Evolutionary conservation across 805 yeast species (phyloP).

Genomic region (Priceomyces castillae): DNA sequence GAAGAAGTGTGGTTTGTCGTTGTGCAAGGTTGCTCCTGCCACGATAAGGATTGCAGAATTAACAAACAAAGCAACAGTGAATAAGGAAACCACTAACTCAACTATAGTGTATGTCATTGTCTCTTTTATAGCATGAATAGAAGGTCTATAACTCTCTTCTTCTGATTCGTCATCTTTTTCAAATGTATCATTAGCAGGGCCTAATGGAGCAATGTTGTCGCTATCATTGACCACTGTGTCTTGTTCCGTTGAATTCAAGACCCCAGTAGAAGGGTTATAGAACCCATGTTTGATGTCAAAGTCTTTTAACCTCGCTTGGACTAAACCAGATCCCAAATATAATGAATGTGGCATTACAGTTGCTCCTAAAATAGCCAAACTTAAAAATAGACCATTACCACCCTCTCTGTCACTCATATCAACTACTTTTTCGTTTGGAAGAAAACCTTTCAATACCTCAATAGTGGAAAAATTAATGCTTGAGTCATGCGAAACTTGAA

Average conservation of each 20-base stretch:
- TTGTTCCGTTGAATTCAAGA: slow-evolving; percentile 9
- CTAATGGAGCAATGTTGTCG: slow-evolving; percentile 5
- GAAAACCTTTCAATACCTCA: slow-evolving; percentile 60
- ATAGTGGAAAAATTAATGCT: slow-evolving; percentile 48
- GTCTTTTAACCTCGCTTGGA: slow-evolving; percentile 78
- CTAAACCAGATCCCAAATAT: slow-evolving; percentile 82
- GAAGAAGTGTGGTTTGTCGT: slow-evolving; percentile 17
- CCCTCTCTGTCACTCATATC: slow-evolving; percentile 41
- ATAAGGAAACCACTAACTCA: slow-evolving; percentile 76
- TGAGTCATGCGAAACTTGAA: slow-evolving; percentile 50
- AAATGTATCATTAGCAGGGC: slow-evolving; percentile 1
- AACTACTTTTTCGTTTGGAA: slow-evolving; percentile 53
- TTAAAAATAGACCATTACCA: slow-evolving; percentile 64
- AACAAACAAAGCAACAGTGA: slow-evolving; percentile 89
- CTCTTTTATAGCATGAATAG: slow-evolving; percentile 74
- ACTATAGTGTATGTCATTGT: slow-evolving; percentile 78
- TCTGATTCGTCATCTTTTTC: slow-evolving; percentile 27
- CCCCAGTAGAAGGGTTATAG: slow-evolving; percentile 30
- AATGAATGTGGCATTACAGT: slow-evolving; percentile 94
- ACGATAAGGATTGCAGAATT: slow-evolving; percentile 87
- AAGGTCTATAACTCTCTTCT: slow-evolving; percentile 58
- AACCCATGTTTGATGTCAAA: slow-evolving; percentile 66
- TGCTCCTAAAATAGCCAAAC: slow-evolving; percentile 87
- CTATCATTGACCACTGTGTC: slow-evolving; percentile 3
- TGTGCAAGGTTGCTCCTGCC: slow-evolving; percentile 81